Conservation (phyloP, 176 grass and related monocot genomes). For the Saccharum spontaneum region DNA sequence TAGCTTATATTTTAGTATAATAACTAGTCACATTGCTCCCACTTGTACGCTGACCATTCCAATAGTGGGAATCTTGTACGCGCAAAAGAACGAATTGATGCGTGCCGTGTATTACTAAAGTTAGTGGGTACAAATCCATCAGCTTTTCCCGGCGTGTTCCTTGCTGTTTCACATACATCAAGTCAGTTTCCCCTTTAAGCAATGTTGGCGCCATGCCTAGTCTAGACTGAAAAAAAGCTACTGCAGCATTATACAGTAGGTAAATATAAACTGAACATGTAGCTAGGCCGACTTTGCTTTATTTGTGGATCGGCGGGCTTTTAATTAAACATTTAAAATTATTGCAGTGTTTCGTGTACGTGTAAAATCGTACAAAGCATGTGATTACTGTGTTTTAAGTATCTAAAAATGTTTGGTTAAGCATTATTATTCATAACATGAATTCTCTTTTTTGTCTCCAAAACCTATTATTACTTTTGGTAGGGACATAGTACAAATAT, state of each 20-base stretch:
- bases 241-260: not conserved
- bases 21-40: not conserved
- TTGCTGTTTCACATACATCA: constrained; percentile 20
- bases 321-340: not conserved
- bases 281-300: not conserved
- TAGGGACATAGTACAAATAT: no score
- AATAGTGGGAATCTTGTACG: constrained; percentile 15
- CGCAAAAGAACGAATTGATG: constrained; percentile 3
- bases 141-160: constrained; percentile 22
- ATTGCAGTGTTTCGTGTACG: not conserved
- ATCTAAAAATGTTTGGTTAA: not conserved
- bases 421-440: not conserved
- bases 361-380: not conserved
- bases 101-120: constrained; percentile 12
- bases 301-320: not conserved
- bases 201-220: not conserved
- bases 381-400: not conserved
- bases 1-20: not conserved
- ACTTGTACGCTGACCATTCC: not conserved
- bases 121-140: constrained; percentile 26
- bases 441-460: not conserved
- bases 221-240: not conserved
- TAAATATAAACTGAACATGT: not conserved
- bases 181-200: not conserved
- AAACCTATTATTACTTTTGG: not conserved